These are phyloP conservation scores for Beauveria scarabaeidicola DNA, from an alignment of 2,329 filamentous ascomycete species.

Conservation along the genomic window DNA sequence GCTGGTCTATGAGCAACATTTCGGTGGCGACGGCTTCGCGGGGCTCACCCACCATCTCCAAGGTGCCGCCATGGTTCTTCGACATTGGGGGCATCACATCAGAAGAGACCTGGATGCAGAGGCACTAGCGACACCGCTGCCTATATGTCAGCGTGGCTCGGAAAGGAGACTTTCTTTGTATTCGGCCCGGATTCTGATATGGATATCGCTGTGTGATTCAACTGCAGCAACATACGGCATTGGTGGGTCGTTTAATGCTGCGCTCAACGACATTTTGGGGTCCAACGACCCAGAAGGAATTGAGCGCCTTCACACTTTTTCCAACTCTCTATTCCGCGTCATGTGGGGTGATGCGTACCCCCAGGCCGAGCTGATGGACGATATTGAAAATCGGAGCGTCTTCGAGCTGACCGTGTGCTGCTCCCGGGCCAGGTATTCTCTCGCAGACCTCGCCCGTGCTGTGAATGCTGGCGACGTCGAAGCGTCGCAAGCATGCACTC, in stretches of 20 bases:
- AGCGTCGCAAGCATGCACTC: constrained; percentile 14
- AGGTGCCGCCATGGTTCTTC: constrained; percentile 23
- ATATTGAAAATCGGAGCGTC: constrained; percentile 26
- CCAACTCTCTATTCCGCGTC: constrained; percentile 24
- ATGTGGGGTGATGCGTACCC: constrained; percentile 27
- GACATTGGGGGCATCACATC: constrained; percentile 17
- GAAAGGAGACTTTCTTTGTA: constrained; percentile 20
- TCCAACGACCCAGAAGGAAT: constrained; percentile 16
- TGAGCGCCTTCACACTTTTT: constrained; percentile 24
- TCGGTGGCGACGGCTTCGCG: constrained; percentile 23
- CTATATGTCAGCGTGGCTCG: background rate
- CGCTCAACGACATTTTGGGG: constrained; percentile 13
- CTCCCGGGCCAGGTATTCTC: constrained; percentile 24
- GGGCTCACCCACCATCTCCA: constrained; percentile 24
- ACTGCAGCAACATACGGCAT: constrained; percentile 23
- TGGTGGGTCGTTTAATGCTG: constrained; percentile 24
- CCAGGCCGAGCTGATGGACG: constrained; percentile 26
- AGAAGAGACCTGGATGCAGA: background rate
- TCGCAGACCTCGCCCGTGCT: constrained; percentile 20
- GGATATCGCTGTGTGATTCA: constrained; percentile 24
- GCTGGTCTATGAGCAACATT: constrained; percentile 29
- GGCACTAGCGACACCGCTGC: background rate
- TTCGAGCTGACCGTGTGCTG: constrained; percentile 23
- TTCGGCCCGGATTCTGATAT: constrained; percentile 25
- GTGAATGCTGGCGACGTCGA: constrained; percentile 13